Evolutionary conservation across 2,329 filamentous ascomycete genomes (phyloP), one percentile per base, ranked within the genome.

Genomic region (Truncatella angustata): DNA sequence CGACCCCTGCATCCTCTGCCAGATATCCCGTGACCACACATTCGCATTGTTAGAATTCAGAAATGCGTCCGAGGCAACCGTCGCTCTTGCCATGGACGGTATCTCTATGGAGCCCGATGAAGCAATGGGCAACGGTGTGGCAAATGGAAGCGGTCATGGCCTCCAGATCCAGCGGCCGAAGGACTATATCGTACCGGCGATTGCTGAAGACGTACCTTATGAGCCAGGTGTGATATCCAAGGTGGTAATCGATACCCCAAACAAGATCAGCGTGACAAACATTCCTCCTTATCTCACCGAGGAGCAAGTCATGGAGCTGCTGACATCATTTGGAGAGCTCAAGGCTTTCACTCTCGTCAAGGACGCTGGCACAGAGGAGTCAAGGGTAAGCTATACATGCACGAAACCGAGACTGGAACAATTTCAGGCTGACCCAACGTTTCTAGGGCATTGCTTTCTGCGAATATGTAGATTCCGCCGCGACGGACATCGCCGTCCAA

Each of bases 41-140:
- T 97, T 96, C 70, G 93, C 91, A 9, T 81, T 97, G 40, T 70
- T 97, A 40, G 95, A 99, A 68, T 97, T 99, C 74, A 91, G 91
- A 73, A 85, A 85, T 40, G 78, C 92, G 5, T 82, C 86, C 32
- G 95, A 99, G 68, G 87, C 95, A 4, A 99, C 94, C 0, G 86
- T 97, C 54, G 93, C 91, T 5, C 77, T 97, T 58, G 92, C 94
- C 0, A 75, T 97, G 50, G 91, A 97, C 61, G 92, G 93, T 26
- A 91, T 94, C 55, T 81, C 82, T 7, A 97, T 97, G 89, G 88
- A 90, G 56, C 84, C 88, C 4, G 82, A 85, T 49, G 84, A 88
- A 58, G 72, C 76, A 50, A 58, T 56, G 49, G 76, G 74, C 63
- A 81, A 84, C 49, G 82, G 78, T 26, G 68, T 73, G 10, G 75